Conservation (phyloP, 352 stramenopile species). For the Phytophthora cactorum region DNA sequence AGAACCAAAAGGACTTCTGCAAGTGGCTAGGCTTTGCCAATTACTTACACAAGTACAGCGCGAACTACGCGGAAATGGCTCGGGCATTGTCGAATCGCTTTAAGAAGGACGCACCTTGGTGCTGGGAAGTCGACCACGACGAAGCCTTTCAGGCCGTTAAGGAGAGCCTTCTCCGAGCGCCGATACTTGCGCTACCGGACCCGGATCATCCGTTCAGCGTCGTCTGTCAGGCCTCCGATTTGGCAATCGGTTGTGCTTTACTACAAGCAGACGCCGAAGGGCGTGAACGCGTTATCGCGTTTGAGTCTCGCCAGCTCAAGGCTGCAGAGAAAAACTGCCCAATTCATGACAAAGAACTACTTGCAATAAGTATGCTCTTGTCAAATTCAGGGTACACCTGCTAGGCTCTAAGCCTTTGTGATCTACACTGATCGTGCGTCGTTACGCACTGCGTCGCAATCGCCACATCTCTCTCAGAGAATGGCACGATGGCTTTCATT, state of each 20-base stretch:
- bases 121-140: not conserved
- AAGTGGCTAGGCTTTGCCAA: not conserved
- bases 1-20: not conserved
- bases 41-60: not conserved
- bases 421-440: too few relatives aligned
- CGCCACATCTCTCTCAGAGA: not conserved
- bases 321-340: not conserved
- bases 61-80: not conserved
- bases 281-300: not conserved
- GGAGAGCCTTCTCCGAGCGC: not conserved
- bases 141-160: not conserved
- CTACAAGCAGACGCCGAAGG: not conserved
- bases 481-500: constrained; percentile 38
- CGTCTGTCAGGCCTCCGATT: too few relatives aligned
- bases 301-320: not conserved
- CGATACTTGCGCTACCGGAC: not conserved
- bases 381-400: not conserved
- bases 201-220: not conserved
- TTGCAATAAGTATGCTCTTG: not conserved
- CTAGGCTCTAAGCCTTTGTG: not conserved
- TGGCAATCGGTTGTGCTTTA: not conserved
- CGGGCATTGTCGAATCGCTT: not conserved
- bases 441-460: too few relatives aligned
- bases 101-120: not conserved
- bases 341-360: not conserved